Evolutionary conservation across 2,329 filamentous ascomycete species (phyloP), one percentile per base, ranked within the genome.

Genomic region (Sporothrix globosa): DNA sequence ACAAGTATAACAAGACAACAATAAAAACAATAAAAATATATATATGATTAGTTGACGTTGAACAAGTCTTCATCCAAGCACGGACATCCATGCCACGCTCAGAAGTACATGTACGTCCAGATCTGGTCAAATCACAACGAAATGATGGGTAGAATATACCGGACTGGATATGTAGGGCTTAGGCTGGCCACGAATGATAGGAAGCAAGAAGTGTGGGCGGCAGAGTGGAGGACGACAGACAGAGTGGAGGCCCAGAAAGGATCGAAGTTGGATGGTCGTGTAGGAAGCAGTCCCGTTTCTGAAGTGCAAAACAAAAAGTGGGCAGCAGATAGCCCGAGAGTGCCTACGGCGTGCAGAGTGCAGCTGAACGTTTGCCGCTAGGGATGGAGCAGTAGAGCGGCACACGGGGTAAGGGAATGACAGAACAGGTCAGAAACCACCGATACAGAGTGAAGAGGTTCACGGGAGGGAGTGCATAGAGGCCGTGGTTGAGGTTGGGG

Each of bases 321-420:
- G 60, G 24, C 39, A 67, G 39, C 9, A 63, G 34, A 53, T 17
- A 54, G 19, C 24, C 19, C 19, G 44, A 39, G 52, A 46, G 63
- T 17, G 11, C 48, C 30, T 34, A 53, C 24, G 66, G 65, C 30
- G 67, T 69, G 70, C 58, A 69, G 48, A 44, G n/a, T 2, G 34
- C 53, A 71, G 71, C 71, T 73, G 71, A 73, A 73, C 63, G 63
- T 9, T 27, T 46, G 71, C 69, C 52, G 44, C 54, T n/a, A 71
- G 70, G 67, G 69, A 71, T 67, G 71, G 71, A 19, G 44, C 10
- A 6, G 24, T 14, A 50, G 53, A 39, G 30, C 41, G 41, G 24
- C 19, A 60, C 24, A 21, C 17, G 27, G 46, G 27, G 9, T 17
- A 24, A 27, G n/a, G 34, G 39, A 58, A 68, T 27, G 53, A 58